Conservation (phyloP, 2,329 filamentous ascomycete species). For the Phyllosticta citriasiana region DNA sequence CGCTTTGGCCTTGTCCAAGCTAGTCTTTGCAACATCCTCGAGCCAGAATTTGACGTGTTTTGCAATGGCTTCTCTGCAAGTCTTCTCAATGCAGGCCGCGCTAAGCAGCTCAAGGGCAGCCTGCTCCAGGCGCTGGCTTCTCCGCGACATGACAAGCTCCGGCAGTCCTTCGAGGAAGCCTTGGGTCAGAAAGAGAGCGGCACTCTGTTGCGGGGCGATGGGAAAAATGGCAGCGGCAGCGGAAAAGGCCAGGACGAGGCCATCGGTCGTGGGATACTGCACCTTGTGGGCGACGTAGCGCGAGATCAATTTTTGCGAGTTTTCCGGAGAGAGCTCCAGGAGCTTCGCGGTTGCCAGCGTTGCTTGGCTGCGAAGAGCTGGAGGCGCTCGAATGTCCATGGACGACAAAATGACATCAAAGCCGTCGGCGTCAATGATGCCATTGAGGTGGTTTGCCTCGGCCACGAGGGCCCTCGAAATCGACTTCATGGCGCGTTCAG, state of each 20-base stretch:
- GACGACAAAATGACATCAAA: constrained; percentile 80
- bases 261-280: constrained; percentile 67
- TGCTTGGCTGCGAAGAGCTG: constrained; percentile 67
- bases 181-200: constrained; percentile 75
- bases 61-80: constrained; percentile 72
- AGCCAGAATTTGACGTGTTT: constrained; percentile 84
- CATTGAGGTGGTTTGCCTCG: constrained; percentile 43
- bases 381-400: constrained; percentile 71
- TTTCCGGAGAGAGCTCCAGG: constrained; percentile 64
- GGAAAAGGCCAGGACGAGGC: constrained; percentile 85
- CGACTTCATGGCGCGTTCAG: constrained; percentile 50
- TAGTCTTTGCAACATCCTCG: constrained; percentile 68
- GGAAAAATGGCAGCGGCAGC: constrained; percentile 85
- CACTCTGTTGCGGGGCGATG: constrained; percentile 64
- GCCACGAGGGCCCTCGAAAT: constrained; percentile 50
- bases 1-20: constrained; percentile 48
- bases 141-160: constrained; percentile 67
- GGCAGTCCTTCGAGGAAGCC: constrained; percentile 73
- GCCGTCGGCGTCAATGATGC: constrained; percentile 60
- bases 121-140: constrained; percentile 76
- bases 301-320: constrained; percentile 59
- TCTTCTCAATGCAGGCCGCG: constrained; percentile 75
- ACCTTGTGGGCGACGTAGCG: constrained; percentile 67
- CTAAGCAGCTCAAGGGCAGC: constrained; percentile 83
- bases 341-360: constrained; percentile 75